A percentile compares a stretch with the other conserved stretches of the same genome.
Evolutionary conservation across 257 asterid genomes (phyloP).

Genomic region (Nicotiana sylvestris): DNA sequence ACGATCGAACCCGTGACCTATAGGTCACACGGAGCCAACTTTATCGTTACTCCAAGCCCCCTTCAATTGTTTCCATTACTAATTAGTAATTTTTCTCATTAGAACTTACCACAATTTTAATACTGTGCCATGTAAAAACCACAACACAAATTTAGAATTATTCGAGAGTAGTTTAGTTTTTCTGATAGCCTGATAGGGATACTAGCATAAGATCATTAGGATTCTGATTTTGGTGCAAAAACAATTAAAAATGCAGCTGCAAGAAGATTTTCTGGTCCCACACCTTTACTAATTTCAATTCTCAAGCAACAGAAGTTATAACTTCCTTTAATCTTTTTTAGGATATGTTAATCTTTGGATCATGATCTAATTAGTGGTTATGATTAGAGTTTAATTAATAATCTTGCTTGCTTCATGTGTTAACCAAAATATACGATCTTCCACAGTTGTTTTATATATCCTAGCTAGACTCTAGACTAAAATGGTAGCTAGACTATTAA

Average conservation of each 20-base stretch:
- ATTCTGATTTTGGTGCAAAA: slow-evolving; percentile 40
- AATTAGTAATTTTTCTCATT: no score
- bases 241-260: slow-evolving; percentile 25
- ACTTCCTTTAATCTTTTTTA: slow-evolving; percentile 18
- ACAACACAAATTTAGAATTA: slow-evolving; percentile 10
- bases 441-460: neutral
- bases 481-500: no score
- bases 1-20: no score
- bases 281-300: slow-evolving; percentile 4
- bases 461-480: no score
- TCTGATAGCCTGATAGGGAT: slow-evolving; percentile 26
- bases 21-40: no score
- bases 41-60: no score
- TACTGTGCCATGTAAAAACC: no score
- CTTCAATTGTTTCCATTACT: no score
- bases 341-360: slow-evolving; percentile 18
- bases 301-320: slow-evolving; percentile 21
- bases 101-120: no score
- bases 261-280: slow-evolving; percentile 38
- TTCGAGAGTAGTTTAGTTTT: slow-evolving; percentile 36
- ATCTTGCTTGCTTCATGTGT: neutral
- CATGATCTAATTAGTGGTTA: slow-evolving; percentile 20
- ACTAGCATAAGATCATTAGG: slow-evolving; percentile 30
- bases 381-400: neutral
- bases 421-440: neutral